Evolutionary conservation across 768 basidiomycete genomes (phyloP).

Genomic region (Polyporus arcularius): DNA sequence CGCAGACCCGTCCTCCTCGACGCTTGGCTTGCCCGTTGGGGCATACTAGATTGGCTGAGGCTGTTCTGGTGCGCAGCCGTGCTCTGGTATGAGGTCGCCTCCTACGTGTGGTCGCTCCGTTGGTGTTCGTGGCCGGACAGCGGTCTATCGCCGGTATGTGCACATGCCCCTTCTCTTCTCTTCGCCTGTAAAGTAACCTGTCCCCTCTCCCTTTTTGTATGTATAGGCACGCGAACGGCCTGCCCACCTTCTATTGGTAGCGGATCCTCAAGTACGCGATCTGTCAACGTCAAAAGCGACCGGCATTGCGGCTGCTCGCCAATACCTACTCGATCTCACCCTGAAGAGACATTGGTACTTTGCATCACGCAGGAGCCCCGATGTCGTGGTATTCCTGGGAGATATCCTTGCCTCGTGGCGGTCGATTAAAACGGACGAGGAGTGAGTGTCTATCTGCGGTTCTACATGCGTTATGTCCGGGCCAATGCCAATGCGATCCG

Average conservation of each 20-base stretch:
- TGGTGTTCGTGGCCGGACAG: constrained; percentile 61
- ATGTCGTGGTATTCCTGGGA: constrained; percentile 83
- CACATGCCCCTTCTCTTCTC: background rate
- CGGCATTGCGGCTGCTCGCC: constrained; percentile 6
- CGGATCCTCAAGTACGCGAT: constrained; percentile 80
- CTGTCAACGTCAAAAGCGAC: constrained; percentile 1
- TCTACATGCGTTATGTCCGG: constrained; percentile 1
- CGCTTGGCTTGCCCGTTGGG: constrained; percentile 10
- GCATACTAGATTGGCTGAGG: constrained; percentile 18
- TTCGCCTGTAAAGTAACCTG: background rate
- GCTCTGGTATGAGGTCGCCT: constrained; percentile 68
- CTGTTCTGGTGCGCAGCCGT: constrained; percentile 60
- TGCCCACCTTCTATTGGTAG: constrained; percentile 68
- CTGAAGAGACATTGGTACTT: constrained; percentile 81
- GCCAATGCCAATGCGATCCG: background rate
- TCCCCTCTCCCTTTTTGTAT: background rate
- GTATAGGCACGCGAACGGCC: constrained; percentile 5
- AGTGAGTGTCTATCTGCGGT: constrained; percentile 46
- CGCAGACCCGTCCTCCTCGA: constrained; percentile 7
- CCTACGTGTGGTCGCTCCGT: constrained; percentile 48
- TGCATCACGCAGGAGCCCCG: constrained; percentile 56
- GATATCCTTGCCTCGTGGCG: constrained; percentile 90
- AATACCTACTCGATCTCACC: constrained; percentile 67
- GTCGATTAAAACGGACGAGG: constrained; percentile 54
- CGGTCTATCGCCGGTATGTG: constrained; percentile 17